Conservation (phyloP, 2,329 filamentous ascomycete genomes). For the Pezicula carpinea region DNA sequence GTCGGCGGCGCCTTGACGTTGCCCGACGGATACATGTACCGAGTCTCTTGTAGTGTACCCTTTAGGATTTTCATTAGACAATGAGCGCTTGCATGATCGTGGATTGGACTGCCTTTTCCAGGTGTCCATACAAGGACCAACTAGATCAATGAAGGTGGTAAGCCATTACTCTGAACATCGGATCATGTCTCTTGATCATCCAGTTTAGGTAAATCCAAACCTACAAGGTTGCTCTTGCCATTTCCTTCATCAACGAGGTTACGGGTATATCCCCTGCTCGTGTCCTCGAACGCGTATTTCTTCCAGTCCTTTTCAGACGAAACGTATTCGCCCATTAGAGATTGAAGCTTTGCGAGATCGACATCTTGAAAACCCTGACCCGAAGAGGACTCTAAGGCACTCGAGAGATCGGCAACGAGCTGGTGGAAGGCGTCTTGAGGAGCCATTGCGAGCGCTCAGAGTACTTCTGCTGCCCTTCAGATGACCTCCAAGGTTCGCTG, state of each 20-base stretch:
- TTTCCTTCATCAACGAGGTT: constrained; percentile 91
- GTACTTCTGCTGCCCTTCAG: not conserved
- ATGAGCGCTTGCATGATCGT: constrained; percentile 81
- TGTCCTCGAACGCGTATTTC: constrained; percentile 69
- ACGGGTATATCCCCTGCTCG: constrained; percentile 69
- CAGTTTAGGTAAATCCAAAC: constrained; percentile 12
- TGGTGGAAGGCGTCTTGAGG: constrained; percentile 53
- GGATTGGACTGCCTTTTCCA: constrained; percentile 75
- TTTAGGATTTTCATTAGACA: constrained; percentile 87
- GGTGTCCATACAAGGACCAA: constrained; percentile 85
- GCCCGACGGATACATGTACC: constrained; percentile 66
- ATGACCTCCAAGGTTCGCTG: too few species aligned
- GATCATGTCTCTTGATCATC: constrained; percentile 1
- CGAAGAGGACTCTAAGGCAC: constrained; percentile 71
- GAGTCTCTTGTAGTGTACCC: constrained; percentile 74
- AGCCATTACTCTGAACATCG: not conserved
- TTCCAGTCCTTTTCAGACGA: constrained; percentile 68
- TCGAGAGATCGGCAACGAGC: constrained; percentile 69
- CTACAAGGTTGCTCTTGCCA: constrained; percentile 52
- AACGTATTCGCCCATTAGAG: constrained; percentile 69
- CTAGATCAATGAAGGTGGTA: constrained; percentile 44
- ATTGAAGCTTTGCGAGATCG: constrained; percentile 65
- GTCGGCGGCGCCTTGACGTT: constrained; percentile 56
- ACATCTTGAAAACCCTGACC: constrained; percentile 80
- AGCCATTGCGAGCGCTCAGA: constrained; percentile 10